These are phyloP conservation scores for Blastocrithidia nonstop DNA, from an alignment of 208 protist genomes.

Conservation along the genomic window DNA sequence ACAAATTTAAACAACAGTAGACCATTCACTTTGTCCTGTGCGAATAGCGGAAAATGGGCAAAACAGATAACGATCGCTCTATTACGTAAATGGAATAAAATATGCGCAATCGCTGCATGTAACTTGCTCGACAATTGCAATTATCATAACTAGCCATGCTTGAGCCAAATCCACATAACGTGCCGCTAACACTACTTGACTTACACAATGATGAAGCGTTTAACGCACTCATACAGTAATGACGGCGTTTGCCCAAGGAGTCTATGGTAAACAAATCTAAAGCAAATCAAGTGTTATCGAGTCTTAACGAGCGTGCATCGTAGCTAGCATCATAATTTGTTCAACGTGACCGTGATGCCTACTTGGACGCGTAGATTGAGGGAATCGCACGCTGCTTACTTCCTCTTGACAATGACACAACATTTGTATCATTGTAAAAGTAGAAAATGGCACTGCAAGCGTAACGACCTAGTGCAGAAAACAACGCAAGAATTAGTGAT, in stretches of 20 bases:
- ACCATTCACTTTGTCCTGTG: too few species aligned
- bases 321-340: slow-evolving; percentile 11
- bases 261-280: too few species aligned
- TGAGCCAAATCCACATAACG: slow-evolving; percentile 34
- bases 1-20: too few species aligned
- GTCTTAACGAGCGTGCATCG: slow-evolving; percentile 18
- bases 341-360: slow-evolving; percentile 6
- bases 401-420: slow-evolving; percentile 33
- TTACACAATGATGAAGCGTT: slow-evolving; percentile 44
- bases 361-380: slow-evolving; percentile 9
- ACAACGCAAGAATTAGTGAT: slow-evolving; percentile 5
- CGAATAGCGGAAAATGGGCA: too few species aligned
- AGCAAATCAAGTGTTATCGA: too few species aligned
- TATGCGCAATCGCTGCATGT: too few species aligned
- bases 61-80: too few species aligned
- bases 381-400: slow-evolving; percentile 29
- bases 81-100: too few species aligned
- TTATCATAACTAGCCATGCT: too few species aligned
- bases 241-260: too few species aligned
- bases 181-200: slow-evolving; percentile 36
- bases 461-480: slow-evolving; percentile 20
- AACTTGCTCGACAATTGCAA: too few species aligned
- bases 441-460: slow-evolving; percentile 32
- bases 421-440: slow-evolving; percentile 27
- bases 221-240: slow-evolving; percentile 24